phyloP scores from a whole-genome alignment of 140 eudicot genomes.

The Flaveria floridana region DNA sequence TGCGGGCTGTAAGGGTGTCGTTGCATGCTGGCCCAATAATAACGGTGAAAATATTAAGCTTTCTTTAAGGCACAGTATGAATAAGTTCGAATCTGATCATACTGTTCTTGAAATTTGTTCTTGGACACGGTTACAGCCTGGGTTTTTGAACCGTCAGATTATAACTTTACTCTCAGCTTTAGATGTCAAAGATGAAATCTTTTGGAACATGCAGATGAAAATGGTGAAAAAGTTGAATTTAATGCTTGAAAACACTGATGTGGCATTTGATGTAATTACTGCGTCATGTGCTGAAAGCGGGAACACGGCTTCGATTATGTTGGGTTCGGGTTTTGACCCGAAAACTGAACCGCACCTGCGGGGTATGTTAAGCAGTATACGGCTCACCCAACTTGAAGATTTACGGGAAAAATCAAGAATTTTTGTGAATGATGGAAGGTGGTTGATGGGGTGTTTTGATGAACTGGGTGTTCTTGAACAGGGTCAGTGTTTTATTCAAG shows the following conservation, averaged over 20 bases:
- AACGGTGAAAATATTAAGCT: constrained; percentile 39
- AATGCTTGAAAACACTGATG: constrained; percentile 58
- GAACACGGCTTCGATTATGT: constrained; percentile 84
- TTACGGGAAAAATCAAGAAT: constrained; percentile 77
- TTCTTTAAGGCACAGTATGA: constrained; percentile 59
- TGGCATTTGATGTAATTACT: constrained; percentile 72
- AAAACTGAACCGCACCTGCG: constrained; percentile 71
- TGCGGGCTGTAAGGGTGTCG: constrained; percentile 76
- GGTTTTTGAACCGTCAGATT: constrained; percentile 84
- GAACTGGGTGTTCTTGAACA: constrained; percentile 68
- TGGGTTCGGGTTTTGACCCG: constrained; percentile 80
- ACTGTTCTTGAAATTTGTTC: constrained; percentile 73
- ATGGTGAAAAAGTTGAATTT: constrained; percentile 52
- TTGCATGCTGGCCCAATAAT: constrained; percentile 64
- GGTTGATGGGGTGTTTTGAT: constrained; percentile 95
- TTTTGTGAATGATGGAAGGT: constrained; percentile 81
- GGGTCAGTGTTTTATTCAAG: constrained; percentile 87
- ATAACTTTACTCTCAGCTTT: constrained; percentile 78
- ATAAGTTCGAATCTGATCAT: constrained; percentile 63
- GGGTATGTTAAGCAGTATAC: constrained; percentile 73
- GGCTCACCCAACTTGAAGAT: constrained; percentile 81
- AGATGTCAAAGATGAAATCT: constrained; percentile 53
- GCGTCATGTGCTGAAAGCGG: constrained; percentile 81
- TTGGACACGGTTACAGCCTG: constrained; percentile 85
- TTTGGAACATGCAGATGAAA: constrained; percentile 66